Percentiles rank a stretch among this genome's conserved stretches.
These are phyloP conservation scores for Hygrophorus pudorinus DNA, from an alignment of 768 basidiomycete species.

Conservation along the genomic window DNA sequence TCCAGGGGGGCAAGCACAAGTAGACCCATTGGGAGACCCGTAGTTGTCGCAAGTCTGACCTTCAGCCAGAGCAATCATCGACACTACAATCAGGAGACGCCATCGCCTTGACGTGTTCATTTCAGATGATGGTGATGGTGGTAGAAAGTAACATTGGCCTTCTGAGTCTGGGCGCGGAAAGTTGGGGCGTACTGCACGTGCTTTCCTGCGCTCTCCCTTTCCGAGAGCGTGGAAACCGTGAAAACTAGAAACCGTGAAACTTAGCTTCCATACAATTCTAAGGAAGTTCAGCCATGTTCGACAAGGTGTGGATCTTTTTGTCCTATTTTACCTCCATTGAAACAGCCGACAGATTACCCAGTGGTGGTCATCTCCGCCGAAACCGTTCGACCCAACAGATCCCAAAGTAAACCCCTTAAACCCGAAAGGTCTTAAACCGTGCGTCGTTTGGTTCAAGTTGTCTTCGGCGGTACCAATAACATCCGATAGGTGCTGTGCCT, in stretches of 20 bases:
- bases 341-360: conserved; percentile 32
- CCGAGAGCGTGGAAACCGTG: no score
- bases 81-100: conserved; percentile 9
- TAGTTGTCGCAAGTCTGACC: conserved; percentile 61
- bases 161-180: no score
- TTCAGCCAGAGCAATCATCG: conserved; percentile 14
- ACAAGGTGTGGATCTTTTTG: conserved; percentile 20
- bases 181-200: no score
- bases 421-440: conserved; percentile 95
- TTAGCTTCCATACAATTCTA: no score
- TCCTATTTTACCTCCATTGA: neutral
- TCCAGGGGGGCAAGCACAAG: conserved; percentile 73
- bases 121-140: no score
- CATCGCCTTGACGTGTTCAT: neutral
- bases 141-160: no score
- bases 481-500: conserved; percentile 81
- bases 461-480: neutral
- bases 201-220: no score
- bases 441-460: conserved; percentile 19
- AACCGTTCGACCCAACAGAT: conserved; percentile 60
- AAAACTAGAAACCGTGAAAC: no score
- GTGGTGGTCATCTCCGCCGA: conserved; percentile 40
- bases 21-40: conserved; percentile 43
- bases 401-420: conserved; percentile 84
- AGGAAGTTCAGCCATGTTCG: conserved; percentile 30